phyloP scores from a whole-genome alignment of 208 protist species.

The Trypanosoma grayi region DNA sequence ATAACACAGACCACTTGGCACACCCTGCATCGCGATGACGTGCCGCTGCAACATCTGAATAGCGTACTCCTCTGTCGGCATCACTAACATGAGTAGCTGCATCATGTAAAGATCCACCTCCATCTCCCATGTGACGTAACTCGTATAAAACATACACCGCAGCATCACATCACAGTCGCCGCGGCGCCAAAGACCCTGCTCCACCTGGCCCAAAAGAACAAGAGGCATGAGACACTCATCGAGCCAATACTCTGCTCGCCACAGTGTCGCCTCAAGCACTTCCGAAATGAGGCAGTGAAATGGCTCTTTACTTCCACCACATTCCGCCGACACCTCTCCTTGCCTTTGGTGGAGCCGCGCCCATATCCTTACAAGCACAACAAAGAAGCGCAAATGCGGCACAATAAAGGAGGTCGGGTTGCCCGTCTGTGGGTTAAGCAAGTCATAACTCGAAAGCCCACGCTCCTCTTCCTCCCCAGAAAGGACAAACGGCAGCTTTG shows the following conservation, averaged over 20 bases:
- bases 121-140: slow-evolving; percentile 17
- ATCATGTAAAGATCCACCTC: slow-evolving; percentile 56
- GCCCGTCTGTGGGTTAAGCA: slow-evolving; percentile 23
- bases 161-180: slow-evolving; percentile 38
- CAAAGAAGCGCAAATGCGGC: slow-evolving; percentile 43
- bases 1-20: slow-evolving; percentile 10
- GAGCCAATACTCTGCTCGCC: slow-evolving; percentile 34
- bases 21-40: not conserved
- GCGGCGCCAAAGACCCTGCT: slow-evolving; percentile 55
- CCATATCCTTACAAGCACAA: slow-evolving; percentile 43
- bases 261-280: slow-evolving; percentile 14
- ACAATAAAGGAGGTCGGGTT: slow-evolving; percentile 46
- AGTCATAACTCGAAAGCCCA: slow-evolving; percentile 7
- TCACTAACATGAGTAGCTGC: slow-evolving; percentile 55
- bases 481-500: not conserved
- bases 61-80: slow-evolving; percentile 50
- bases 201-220: slow-evolving; percentile 55
- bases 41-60: slow-evolving; percentile 59
- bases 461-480: not conserved
- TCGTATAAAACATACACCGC: slow-evolving; percentile 28
- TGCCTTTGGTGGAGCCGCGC: slow-evolving; percentile 10
- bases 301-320: no score
- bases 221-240: slow-evolving; percentile 75
- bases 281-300: slow-evolving; percentile 14
- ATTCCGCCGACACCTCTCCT: not conserved